phyloP scores from a whole-genome alignment of 768 basidiomycete genomes.

The Naganishia onofrii region DNA sequence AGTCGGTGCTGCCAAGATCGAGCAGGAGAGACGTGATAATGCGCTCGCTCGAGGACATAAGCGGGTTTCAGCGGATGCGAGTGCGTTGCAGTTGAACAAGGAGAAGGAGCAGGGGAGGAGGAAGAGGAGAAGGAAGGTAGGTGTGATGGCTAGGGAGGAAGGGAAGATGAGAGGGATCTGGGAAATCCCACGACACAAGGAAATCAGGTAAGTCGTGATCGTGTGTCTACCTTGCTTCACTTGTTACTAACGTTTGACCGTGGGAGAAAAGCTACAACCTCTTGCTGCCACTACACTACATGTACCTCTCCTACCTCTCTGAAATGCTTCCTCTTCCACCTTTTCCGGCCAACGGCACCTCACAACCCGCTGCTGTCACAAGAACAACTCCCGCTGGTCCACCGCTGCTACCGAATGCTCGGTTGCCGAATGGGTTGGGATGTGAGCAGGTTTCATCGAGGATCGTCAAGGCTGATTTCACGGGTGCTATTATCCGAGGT shows the following conservation, averaged over 20 bases:
- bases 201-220: constrained; percentile 32
- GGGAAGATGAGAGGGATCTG: constrained; percentile 17
- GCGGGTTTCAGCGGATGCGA: constrained; percentile 19
- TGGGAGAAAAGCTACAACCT: constrained; percentile 37
- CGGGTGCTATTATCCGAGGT: constrained; percentile 37
- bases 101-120: constrained; percentile 32
- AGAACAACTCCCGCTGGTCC: background rate
- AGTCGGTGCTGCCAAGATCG: background rate
- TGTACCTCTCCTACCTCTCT: constrained; percentile 42
- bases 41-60: constrained; percentile 35
- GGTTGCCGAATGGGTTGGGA: constrained; percentile 8
- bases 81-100: constrained; percentile 29
- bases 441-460: constrained; percentile 39
- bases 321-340: constrained; percentile 37
- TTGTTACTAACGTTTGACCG: too few species aligned
- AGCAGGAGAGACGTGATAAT: constrained; percentile 27
- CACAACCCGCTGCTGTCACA: too few species aligned
- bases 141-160: constrained; percentile 27
- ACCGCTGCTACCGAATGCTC: constrained; percentile 1
- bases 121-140: constrained; percentile 36
- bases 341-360: constrained; percentile 30
- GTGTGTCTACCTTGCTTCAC: too few species aligned
- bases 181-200: constrained; percentile 28
- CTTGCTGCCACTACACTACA: constrained; percentile 41
- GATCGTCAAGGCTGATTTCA: constrained; percentile 49